These are phyloP conservation scores for Eutrema heterophyllum DNA, from an alignment of 345 rosid species.

Conservation along the genomic window DNA sequence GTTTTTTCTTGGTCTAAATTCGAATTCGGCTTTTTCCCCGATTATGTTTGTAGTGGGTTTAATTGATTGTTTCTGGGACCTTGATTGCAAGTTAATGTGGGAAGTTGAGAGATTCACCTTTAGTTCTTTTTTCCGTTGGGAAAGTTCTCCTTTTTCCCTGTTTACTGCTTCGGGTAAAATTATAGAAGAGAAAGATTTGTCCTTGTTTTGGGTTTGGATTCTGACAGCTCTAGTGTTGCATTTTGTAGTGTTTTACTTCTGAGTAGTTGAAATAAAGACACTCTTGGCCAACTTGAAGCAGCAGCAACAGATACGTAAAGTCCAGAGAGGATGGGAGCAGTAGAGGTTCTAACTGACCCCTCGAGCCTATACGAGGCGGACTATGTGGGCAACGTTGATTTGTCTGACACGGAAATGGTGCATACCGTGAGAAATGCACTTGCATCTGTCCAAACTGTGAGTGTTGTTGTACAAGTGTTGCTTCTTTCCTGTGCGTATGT, in stretches of 20 bases:
- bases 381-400: conserved; percentile 27
- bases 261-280: background rate
- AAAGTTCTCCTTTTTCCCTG: background rate
- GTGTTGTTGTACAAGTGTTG: background rate
- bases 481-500: background rate
- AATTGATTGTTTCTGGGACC: background rate
- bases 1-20: background rate
- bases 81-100: background rate
- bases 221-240: background rate
- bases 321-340: conserved; percentile 17
- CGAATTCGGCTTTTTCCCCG: background rate
- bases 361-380: background rate
- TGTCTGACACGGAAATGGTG: conserved; percentile 46
- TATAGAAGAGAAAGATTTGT: background rate
- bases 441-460: conserved; percentile 35
- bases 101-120: background rate
- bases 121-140: background rate
- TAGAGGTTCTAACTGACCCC: conserved; percentile 7
- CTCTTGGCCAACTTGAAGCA: conserved; percentile 1
- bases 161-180: background rate
- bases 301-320: background rate
- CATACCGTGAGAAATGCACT: conserved; percentile 52
- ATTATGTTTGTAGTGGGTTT: background rate
- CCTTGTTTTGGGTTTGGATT: background rate
- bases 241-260: background rate